Evolutionary conservation across 1,139 yeast species (phyloP).

Genomic region (Hansenula anomala): DNA sequence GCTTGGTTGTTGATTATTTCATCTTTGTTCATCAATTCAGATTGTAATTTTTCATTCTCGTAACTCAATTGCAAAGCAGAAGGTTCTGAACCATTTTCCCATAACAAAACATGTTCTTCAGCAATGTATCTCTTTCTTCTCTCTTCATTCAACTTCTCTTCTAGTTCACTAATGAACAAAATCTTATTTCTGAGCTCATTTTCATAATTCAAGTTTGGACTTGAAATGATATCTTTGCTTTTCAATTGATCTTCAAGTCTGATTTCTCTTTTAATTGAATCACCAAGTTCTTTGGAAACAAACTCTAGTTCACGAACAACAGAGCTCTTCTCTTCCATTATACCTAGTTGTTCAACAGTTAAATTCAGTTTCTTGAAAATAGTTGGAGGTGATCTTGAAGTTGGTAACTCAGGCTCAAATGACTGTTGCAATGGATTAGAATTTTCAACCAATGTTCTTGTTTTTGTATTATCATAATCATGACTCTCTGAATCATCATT

Average conservation of each 20-base stretch:
- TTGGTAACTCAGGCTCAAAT: slow-evolving; percentile 9
- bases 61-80: slow-evolving; percentile 52
- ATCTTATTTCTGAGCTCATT: slow-evolving; percentile 40
- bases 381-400: neutral
- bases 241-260: slow-evolving; percentile 45
- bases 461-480: too few relatives aligned
- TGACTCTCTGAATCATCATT: too few relatives aligned
- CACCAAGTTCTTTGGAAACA: slow-evolving; percentile 67
- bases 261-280: slow-evolving; percentile 64
- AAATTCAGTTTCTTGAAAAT: slow-evolving; percentile 28
- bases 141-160: slow-evolving; percentile 58
- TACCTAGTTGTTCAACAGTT: slow-evolving; percentile 56
- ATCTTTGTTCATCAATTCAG: slow-evolving; percentile 42
- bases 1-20: slow-evolving; percentile 36
- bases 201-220: slow-evolving; percentile 20
- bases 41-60: slow-evolving; percentile 49
- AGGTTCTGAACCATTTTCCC: slow-evolving; percentile 50
- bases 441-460: too few relatives aligned
- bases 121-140: slow-evolving; percentile 60
- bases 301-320: slow-evolving; percentile 59
- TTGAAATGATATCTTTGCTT: slow-evolving; percentile 7
- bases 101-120: slow-evolving; percentile 59
- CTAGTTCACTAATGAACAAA: slow-evolving; percentile 43
- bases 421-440: slow-evolving; percentile 10
- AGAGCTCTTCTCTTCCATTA: slow-evolving; percentile 54